phyloP scores from a whole-genome alignment of 805 yeast species.

The Barnettozyma salicaria region DNA sequence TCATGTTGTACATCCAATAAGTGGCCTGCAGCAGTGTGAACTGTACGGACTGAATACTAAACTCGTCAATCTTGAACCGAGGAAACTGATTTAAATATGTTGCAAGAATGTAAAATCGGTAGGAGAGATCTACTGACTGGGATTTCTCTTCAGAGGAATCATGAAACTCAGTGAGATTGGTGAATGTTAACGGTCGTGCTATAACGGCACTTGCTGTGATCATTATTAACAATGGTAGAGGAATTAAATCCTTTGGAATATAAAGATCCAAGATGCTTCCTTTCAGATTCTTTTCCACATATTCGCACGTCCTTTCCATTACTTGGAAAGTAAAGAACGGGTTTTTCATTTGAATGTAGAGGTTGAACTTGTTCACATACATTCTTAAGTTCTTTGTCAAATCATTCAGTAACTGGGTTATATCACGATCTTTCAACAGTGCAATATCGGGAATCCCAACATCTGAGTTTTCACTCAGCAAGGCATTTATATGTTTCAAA shows the following conservation, averaged over 20 bases:
- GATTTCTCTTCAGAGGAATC: slow-evolving; percentile 14
- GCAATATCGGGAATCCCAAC: slow-evolving; percentile 10
- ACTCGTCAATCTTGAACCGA: slow-evolving; percentile 11
- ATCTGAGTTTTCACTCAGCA: slow-evolving; percentile 9
- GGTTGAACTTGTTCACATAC: slow-evolving; percentile 14
- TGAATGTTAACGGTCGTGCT: slow-evolving; percentile 18
- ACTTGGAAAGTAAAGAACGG: slow-evolving; percentile 15
- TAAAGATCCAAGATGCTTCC: slow-evolving; percentile 9
- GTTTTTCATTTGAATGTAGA: slow-evolving; percentile 19
- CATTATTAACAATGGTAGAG: slow-evolving; percentile 15
- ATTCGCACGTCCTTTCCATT: slow-evolving; percentile 11
- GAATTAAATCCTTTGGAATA: slow-evolving; percentile 11
- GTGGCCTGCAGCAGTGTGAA: slow-evolving; percentile 14
- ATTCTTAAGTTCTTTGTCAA: slow-evolving; percentile 7
- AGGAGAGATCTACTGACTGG: slow-evolving; percentile 6
- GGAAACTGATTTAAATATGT: slow-evolving; percentile 12
- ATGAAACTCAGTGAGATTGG: slow-evolving; percentile 9
- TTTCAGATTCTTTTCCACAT: slow-evolving; percentile 2
- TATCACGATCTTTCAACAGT: slow-evolving; percentile 8
- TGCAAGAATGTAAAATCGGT: slow-evolving; percentile 13
- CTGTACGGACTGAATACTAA: slow-evolving; percentile 16
- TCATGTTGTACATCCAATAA: slow-evolving; percentile 23
- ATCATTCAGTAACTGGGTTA: slow-evolving; percentile 7
- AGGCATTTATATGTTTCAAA: slow-evolving; percentile 9
- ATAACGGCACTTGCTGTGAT: slow-evolving; percentile 15